These are phyloP conservation scores for Tremellales sp. DNA, from an alignment of 1,284 basidiomycete genomes.

Conservation along the genomic window DNA sequence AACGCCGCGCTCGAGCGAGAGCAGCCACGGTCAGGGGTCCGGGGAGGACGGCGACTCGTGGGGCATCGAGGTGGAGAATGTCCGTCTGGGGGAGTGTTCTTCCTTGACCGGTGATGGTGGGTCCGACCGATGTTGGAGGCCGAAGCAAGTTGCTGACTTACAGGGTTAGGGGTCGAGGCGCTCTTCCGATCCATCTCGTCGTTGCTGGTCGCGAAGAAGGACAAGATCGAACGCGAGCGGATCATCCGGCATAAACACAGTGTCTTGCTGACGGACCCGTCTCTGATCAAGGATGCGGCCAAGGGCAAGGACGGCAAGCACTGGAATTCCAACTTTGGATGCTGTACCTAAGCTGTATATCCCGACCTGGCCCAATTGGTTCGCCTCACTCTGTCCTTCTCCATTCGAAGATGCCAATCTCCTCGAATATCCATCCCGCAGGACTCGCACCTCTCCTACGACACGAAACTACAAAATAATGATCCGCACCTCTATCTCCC, in stretches of 20 bases:
- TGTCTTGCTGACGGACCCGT: conserved; percentile 44
- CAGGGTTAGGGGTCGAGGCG: conserved; percentile 38
- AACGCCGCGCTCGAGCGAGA: neutral
- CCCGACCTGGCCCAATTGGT: no score
- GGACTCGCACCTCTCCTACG: no score
- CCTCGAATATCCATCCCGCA: no score
- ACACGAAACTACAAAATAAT: no score
- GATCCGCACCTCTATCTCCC: no score
- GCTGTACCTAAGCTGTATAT: no score
- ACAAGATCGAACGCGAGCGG: conserved; percentile 44
- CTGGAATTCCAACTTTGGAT: no score
- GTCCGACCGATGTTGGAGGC: conserved; percentile 1
- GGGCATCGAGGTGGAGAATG: conserved; percentile 42
- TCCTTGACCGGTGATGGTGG: conserved; percentile 43
- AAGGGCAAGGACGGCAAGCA: no score
- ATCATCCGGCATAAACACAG: conserved; percentile 38
- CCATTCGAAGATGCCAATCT: no score
- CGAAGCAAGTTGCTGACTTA: neutral
- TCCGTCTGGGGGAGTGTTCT: conserved; percentile 43
- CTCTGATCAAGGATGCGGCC: no score
- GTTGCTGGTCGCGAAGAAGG: conserved; percentile 40
- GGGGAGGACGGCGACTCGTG: conserved; percentile 25
- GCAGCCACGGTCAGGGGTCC: neutral
- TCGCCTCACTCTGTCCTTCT: no score
- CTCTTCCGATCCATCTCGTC: conserved; percentile 43